Base-by-base conservation (phyloP, 2,329 filamentous ascomycete genomes). In the Trichoderma sp. region DNA sequence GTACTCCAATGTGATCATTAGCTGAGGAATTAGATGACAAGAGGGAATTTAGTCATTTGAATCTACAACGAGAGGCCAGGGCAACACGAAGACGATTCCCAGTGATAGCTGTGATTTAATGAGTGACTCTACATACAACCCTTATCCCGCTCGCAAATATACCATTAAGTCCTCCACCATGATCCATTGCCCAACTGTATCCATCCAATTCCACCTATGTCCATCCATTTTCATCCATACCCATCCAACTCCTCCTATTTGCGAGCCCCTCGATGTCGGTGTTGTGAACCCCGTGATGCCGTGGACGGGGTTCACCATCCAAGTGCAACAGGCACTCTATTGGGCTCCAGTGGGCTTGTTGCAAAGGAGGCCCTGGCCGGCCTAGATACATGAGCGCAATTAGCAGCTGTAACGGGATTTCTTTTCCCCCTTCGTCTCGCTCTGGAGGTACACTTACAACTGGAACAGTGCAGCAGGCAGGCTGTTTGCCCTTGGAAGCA, bases 61-160 rank as follows among this genome's bases (percentile, higher is more conserved):
- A 0, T 20, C 1, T 47, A n/a, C 17, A 20, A 20, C 8, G 5
- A 50, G n/a, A 50, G 9, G 2, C 12, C n/a, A 3, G 8, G 9
- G 20, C 8, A 11, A 20, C 17, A 28, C 26, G 26, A 28, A 28
- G 26, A 28, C 26, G 3, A 3, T 23, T 53, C 20, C 47, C 47
- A 53, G 3, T 53, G 47, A 53, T 6, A 23, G 13, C 11, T 20
- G 47, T 1, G 1, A 13, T 53, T 4, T 53, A 23, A 23, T 50
- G 47, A 53, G 47, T 23, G 32, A 53, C 63, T 26, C 63, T 65
- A 65, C 5, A 9, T 39, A 55, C 64, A 39, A 9, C 20, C 8
- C 36, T 66, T 66, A 36, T 66, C 63, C 63, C 6, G 30, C 47
- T 39, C 47, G 63, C 64, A 67, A 57, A 67, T 36, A 4, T 3